Evolutionary conservation across 768 basidiomycete genomes (phyloP).

Genomic region (Epithele typhae): DNA sequence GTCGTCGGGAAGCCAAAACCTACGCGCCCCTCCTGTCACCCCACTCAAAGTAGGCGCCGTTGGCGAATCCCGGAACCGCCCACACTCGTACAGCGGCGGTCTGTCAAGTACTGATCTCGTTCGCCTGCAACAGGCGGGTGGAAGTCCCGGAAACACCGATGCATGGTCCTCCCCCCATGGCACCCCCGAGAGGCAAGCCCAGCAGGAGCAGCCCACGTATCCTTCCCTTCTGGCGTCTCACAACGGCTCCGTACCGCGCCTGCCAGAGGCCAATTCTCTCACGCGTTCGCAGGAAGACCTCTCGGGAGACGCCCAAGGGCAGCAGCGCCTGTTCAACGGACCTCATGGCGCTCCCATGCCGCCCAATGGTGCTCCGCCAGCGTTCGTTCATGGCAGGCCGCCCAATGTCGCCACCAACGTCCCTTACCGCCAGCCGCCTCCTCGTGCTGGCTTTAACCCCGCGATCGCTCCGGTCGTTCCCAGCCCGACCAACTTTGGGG

Average conservation of each 20-base stretch:
- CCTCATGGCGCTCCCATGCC: conserved; percentile 34
- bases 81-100: conserved; percentile 79
- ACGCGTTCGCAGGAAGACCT: conserved; percentile 25
- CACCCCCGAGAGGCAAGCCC: conserved; percentile 24
- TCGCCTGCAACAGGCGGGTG: conserved; percentile 66
- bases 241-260: conserved; percentile 31
- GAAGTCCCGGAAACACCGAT: conserved; percentile 26
- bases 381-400: conserved; percentile 50
- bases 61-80: conserved; percentile 67
- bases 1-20: conserved; percentile 50
- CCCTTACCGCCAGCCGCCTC: conserved; percentile 57
- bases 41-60: conserved; percentile 49
- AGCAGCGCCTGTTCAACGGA: conserved; percentile 52
- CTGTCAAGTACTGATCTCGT: conserved; percentile 70
- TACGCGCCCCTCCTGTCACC: conserved; percentile 44
- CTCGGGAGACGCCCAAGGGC: conserved; percentile 53
- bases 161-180: conserved; percentile 25
- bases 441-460: conserved; percentile 47
- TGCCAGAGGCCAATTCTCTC: conserved; percentile 39
- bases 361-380: conserved; percentile 30
- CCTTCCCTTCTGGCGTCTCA: conserved; percentile 58
- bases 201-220: conserved; percentile 42
- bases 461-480: conserved; percentile 41
- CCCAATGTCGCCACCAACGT: conserved; percentile 42
- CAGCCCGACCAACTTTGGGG: conserved; percentile 44